Evolutionary conservation across 1,284 basidiomycete genomes (phyloP).

Genomic region (Puccinia coronata): DNA sequence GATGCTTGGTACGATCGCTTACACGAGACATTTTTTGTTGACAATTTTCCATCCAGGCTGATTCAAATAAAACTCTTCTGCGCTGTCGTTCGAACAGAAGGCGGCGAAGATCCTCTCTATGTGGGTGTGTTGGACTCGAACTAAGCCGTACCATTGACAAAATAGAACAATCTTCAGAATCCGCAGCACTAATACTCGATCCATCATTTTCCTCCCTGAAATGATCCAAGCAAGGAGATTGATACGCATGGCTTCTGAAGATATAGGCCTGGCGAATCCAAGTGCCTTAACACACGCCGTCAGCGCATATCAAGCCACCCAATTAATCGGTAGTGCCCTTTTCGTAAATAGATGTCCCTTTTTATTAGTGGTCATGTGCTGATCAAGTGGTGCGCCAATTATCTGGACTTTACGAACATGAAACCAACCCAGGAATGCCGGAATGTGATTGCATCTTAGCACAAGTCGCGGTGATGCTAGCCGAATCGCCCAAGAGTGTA

Average conservation of each 20-base stretch:
- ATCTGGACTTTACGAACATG: constrained; percentile 62
- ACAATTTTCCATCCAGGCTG: not conserved
- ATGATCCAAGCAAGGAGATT: constrained; percentile 64
- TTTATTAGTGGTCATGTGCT: not conserved
- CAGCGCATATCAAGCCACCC: constrained; percentile 75
- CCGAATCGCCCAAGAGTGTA: constrained; percentile 80
- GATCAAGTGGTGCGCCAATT: not conserved
- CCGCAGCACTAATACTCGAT: not conserved
- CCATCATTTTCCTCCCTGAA: constrained; percentile 1
- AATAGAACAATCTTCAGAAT: not conserved
- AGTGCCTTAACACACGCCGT: constrained; percentile 65
- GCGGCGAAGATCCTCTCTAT: constrained; percentile 85
- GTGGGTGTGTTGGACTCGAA: constrained; percentile 74
- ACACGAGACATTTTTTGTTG: constrained; percentile 51
- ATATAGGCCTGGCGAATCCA: constrained; percentile 75
- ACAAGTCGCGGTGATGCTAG: constrained; percentile 77
- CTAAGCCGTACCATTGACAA: not conserved
- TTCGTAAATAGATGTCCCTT: constrained; percentile 7
- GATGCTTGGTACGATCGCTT: constrained; percentile 53
- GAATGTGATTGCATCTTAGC: constrained; percentile 62
- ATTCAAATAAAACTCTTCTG: constrained; percentile 64
- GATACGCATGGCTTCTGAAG: constrained; percentile 81
- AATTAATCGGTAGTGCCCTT: constrained; percentile 73
- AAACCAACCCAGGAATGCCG: constrained; percentile 50
- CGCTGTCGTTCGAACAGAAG: constrained; percentile 61